Percentiles rank a stretch among this genome's conserved stretches.
Evolutionary conservation across 2,329 filamentous ascomycete genomes (phyloP).

Genomic region (Aspergillus persii): DNA sequence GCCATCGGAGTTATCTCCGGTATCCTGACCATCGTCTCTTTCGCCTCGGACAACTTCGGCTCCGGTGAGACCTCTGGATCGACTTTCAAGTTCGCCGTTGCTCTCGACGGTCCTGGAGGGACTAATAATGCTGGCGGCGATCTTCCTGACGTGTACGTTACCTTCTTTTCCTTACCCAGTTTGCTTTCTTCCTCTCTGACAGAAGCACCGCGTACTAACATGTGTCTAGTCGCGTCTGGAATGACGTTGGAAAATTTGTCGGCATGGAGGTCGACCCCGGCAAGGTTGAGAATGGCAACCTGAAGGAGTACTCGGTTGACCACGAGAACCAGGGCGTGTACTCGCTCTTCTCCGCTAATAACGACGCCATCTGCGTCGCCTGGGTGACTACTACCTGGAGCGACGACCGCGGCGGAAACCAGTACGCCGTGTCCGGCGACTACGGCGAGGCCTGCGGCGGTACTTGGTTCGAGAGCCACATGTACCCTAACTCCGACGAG

Average conservation of each 20-base stretch:
- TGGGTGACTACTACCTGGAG: conserved; percentile 14
- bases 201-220: neutral
- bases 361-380: conserved; percentile 12
- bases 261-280: conserved; percentile 9
- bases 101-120: conserved; percentile 1
- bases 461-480: conserved; percentile 11
- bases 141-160: conserved; percentile 7
- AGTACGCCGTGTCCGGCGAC: conserved; percentile 11
- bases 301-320: conserved; percentile 6
- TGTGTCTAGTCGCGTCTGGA: conserved; percentile 7
- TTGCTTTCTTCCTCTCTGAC: neutral
- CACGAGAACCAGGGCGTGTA: conserved; percentile 12
- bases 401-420: conserved; percentile 8
- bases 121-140: conserved; percentile 9
- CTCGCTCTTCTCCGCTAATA: conserved; percentile 8
- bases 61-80: conserved; percentile 1
- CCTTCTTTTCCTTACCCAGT: neutral
- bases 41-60: conserved; percentile 6
- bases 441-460: conserved; percentile 10
- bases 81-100: conserved; percentile 12
- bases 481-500: conserved; percentile 9
- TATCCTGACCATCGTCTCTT: conserved; percentile 6
- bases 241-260: conserved; percentile 7
- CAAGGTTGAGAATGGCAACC: conserved; percentile 2
- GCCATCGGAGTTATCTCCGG: conserved; percentile 11